Evolutionary conservation across 2,329 filamentous ascomycete species (phyloP).

Genomic region (Neoscytalidium dimidiatum): DNA sequence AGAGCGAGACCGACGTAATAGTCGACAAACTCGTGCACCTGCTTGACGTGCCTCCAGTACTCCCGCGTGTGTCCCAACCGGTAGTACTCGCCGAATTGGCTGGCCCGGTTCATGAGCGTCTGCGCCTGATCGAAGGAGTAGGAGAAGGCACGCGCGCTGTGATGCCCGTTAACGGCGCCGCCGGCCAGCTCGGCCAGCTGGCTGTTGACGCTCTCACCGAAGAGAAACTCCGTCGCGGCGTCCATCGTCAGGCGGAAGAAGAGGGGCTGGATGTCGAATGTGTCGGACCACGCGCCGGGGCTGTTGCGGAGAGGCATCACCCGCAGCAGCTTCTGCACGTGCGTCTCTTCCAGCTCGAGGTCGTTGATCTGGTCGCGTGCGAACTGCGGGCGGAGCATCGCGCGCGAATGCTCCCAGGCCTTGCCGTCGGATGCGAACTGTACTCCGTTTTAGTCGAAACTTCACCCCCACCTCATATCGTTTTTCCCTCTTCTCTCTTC

Average conservation of each 20-base stretch:
- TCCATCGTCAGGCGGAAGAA: constrained; percentile 53
- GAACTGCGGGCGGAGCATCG: constrained; percentile 56
- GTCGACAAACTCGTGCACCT: constrained; percentile 42
- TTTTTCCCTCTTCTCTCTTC: too few relatives aligned
- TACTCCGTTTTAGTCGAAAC: constrained; percentile 22
- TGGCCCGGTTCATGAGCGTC: constrained; percentile 26
- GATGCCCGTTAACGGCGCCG: too few relatives aligned
- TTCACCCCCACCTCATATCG: constrained; percentile 4
- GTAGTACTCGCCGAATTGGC: constrained; percentile 39
- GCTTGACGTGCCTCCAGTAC: not conserved
- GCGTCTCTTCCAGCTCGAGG: constrained; percentile 60
- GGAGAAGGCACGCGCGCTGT: not conserved
- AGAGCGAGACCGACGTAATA: constrained; percentile 49
- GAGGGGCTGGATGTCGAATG: constrained; percentile 41
- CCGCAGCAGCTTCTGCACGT: constrained; percentile 59
- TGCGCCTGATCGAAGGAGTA: not conserved
- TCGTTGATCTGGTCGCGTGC: constrained; percentile 54
- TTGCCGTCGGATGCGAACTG: constrained; percentile 49
- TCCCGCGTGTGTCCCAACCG: constrained; percentile 23
- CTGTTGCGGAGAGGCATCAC: constrained; percentile 49
- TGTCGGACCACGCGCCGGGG: constrained; percentile 45
- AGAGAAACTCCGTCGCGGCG: constrained; percentile 51
- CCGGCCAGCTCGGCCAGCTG: not conserved
- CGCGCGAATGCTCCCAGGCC: constrained; percentile 39
- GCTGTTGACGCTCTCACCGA: constrained; percentile 33